Evolutionary conservation across 1,284 basidiomycete genomes (phyloP), one percentile per base, ranked within the genome.

Genomic region (Boletus sp.): DNA sequence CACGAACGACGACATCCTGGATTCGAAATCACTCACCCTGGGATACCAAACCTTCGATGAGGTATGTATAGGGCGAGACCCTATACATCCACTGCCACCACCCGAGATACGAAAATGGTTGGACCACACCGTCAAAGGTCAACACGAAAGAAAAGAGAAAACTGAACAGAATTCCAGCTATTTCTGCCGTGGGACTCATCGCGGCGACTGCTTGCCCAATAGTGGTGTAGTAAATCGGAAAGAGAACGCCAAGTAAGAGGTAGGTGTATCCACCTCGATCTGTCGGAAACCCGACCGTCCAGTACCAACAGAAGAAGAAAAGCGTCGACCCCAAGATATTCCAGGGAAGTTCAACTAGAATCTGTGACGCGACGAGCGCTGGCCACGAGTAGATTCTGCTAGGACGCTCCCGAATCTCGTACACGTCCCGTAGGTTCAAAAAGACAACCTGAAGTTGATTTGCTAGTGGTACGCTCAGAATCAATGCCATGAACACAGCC

Each of bases 61-160:
- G 74, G 68, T 89, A 91, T 1, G 90, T 91, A 77, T 88, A 93
- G 0, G 93, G 93, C 4, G 90, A 91, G 19, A 90, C 70, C 49
- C 81, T 83, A 71, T 94, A 91, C 88, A 93, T 91, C 88, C 91
- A 94, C 65, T 79, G 79, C 91, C 91, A 93, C 88, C 90, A 93
- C 9, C 86, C 88, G 9, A 93, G 83, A 19, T 80, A 73, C 9
- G 78, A 68, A 75, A 79, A 89, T 1, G 88, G 87, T 71, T 90
- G 87, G 52, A 89, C 64, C 28, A 88, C 85, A 66, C 87, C 88
- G 62, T 87, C 83, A 19, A 91, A 91, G 4, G 80, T 83, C 54
- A 90, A 67, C 57, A 89, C 83, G 67, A 91, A 90, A 0, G 84
- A 83, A 76, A 91, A 91, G 56, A 91, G 71, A 59, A 87, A 82